Evolutionary conservation across 2,329 filamentous ascomycete genomes (phyloP), one percentile per base, ranked within the genome.

Genomic region (Pseudocercospora pini-densiflorae): DNA sequence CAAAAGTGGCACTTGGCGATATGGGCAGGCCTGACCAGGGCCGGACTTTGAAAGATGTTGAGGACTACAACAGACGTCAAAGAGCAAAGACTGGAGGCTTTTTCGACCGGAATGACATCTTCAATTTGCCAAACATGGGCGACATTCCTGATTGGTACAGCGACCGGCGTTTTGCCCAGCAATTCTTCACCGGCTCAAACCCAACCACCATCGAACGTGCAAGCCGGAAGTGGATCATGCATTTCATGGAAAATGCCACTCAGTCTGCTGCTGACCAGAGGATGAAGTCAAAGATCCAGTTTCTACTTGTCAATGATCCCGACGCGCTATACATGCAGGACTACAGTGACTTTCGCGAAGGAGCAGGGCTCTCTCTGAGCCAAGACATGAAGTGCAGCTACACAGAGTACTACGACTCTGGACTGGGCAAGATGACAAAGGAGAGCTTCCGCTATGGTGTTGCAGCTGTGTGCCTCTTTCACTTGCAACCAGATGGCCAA

Each of bases 101-200:
- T 5, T 63, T 63, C 29, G 59, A 65, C 36, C 49, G 62, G 45
- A 74, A 74, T 40, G 72, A 76, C 27, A 72, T 77, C n/a, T 73
- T 69, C 55, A 68, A 69, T 7, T 62, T 72, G 23, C 68, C 72
- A 14, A 77, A 75, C 59, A 71, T 77, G 49, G 76, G 75, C 16
- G 71, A 75, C 54, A 67, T 70, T 21, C 21, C 76, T 9, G 80
- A 83, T 65, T 84, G 81, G 81, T 83, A 74, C 69, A 76, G 76
- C 16, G 81, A 84, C 64, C 75, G 78, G 3, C 75, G 81, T 19
- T 84, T 83, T 55, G 81, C 81, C 2, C 78, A 83, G 49, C 81
- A 83, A 72, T 77, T 77, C 10, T 24, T 51, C 9, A 51, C 47
- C 14, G 47, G 82, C 3, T 77, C 77, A 40, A 83, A 83, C 69